Base-by-base conservation (phyloP, 78 protist genomes). In the Trichosphaerium sp. region DNA sequence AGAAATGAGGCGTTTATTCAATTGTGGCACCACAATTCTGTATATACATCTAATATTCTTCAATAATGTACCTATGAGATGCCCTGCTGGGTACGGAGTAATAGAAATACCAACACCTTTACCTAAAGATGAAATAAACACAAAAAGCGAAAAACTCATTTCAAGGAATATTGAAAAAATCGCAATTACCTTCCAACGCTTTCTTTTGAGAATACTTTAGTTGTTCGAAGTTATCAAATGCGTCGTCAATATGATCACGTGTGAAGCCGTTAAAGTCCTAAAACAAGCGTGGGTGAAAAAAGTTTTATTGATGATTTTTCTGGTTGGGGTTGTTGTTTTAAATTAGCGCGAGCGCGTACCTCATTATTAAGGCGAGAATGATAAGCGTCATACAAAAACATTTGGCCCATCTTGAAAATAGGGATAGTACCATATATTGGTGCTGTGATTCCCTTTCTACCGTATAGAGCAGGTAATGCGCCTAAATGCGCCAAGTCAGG, bases 391-490 rank as follows among this genome's bases (percentile, higher is more conserved):
- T 87, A 90, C 69, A 92, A 23, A 47, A 75, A 28, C 84, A 93
- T 63, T 71, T 79, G 78, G 8, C 94, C 96, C 92, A 94, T 84
- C 69, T 80, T 56, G 12, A 18, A 18, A 6, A 87, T 80, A 18
- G 98, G 98, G 7, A 80, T 57, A 26, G 98, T 94, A 1, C 85
- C 88, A 63, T 85, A 94, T 1, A 92, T 69, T 15, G 78, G 83
- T 4, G 71, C 74, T 48, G 40, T 25, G 37, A 91, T 38, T 14
- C 91, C 92, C 32, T 77, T 32, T 40, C 38, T 41, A 21, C 78
- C 62, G 43, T 67, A 7, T 21, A 68, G 74, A 71, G 82, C 89
- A 29, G 96, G 92, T 61, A 94, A 64, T 12, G 81, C 94, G 10
- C 98, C 98, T 7, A 84, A 37, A 65, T 92, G 96, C 62, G 18